phyloP scores from a whole-genome alignment of 495 filamentous ascomycete genomes.

The Monascus purpureus region DNA sequence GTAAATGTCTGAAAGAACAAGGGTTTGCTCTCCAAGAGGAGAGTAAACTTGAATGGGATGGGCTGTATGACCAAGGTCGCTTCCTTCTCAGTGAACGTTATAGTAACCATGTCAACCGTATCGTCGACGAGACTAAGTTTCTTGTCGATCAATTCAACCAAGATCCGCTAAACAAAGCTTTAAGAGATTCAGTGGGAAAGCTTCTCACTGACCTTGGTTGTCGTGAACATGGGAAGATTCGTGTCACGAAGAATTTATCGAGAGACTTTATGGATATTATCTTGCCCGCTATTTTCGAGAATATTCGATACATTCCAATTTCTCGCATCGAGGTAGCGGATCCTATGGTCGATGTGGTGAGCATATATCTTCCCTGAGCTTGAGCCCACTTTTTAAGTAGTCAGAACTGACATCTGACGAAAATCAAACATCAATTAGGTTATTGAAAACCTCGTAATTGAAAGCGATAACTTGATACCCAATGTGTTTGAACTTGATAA shows the following conservation, averaged over 20 bases:
- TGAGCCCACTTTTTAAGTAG: background rate
- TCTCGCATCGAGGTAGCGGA: constrained; percentile 92
- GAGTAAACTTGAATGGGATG: constrained; percentile 71
- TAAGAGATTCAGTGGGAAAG: constrained; percentile 62
- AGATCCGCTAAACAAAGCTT: constrained; percentile 72
- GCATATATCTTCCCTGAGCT: constrained; percentile 4
- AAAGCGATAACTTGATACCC: constrained; percentile 94
- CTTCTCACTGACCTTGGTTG: constrained; percentile 80
- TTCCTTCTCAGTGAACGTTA: constrained; percentile 86
- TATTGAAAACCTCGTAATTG: constrained; percentile 86
- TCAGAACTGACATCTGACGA: background rate
- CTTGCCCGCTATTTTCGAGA: constrained; percentile 72
- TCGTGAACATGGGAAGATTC: constrained; percentile 66
- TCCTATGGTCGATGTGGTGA: constrained; percentile 57
- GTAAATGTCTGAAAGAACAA: constrained; percentile 68
- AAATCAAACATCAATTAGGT: constrained; percentile 19
- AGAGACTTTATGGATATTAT: constrained; percentile 84
- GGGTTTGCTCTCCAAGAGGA: constrained; percentile 81
- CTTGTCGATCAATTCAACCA: constrained; percentile 75
- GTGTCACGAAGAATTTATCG: constrained; percentile 82
- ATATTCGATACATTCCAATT: constrained; percentile 79
- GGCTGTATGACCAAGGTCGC: constrained; percentile 72
- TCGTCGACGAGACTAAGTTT: constrained; percentile 84
- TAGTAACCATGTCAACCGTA: constrained; percentile 69
- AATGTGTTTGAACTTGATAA: constrained; percentile 82